phyloP scores from a whole-genome alignment of 192 early-diverging fungal genomes.

The Backusella morwellensis region DNA sequence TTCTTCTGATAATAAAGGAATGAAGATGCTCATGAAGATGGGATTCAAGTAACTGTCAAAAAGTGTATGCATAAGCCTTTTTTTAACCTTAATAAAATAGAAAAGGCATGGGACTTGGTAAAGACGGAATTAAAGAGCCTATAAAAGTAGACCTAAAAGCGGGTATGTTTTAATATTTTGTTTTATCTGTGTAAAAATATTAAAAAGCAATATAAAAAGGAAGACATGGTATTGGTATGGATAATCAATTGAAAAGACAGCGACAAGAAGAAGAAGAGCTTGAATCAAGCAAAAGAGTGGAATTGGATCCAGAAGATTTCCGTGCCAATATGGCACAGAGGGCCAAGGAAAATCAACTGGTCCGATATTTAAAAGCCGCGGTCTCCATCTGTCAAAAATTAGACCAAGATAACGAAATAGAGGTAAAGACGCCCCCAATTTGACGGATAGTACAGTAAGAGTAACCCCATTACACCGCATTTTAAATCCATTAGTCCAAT shows the following conservation, averaged over 20 bases:
- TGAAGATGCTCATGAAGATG: constrained; percentile 58
- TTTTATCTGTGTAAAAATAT: not conserved
- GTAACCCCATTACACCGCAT: not conserved
- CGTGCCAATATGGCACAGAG: constrained; percentile 30
- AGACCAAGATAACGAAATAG: constrained; percentile 30
- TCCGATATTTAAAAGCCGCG: constrained; percentile 39
- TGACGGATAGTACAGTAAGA: not conserved
- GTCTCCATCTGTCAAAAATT: constrained; percentile 37
- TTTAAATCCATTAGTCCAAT: constrained; percentile 2
- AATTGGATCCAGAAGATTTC: constrained; percentile 38
- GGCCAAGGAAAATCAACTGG: constrained; percentile 32
- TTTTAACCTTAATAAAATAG: constrained; percentile 16
- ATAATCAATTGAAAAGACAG: constrained; percentile 30
- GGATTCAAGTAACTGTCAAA: constrained; percentile 48
- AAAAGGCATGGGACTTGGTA: constrained; percentile 43
- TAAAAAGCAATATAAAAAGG: constrained; percentile 7
- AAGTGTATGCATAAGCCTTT: not conserved
- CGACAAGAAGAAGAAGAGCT: constrained; percentile 34
- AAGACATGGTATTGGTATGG: constrained; percentile 49
- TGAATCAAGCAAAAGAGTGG: constrained; percentile 13
- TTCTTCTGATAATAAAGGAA: constrained; percentile 49
- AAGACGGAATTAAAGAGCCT: constrained; percentile 29
- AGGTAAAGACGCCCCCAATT: not conserved
- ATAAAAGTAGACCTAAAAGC: constrained; percentile 28
- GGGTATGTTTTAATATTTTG: not conserved